Evolutionary conservation across 495 filamentous ascomycete species (phyloP), one percentile per base, ranked within the genome.

Genomic region (Aspergillus affinis): DNA sequence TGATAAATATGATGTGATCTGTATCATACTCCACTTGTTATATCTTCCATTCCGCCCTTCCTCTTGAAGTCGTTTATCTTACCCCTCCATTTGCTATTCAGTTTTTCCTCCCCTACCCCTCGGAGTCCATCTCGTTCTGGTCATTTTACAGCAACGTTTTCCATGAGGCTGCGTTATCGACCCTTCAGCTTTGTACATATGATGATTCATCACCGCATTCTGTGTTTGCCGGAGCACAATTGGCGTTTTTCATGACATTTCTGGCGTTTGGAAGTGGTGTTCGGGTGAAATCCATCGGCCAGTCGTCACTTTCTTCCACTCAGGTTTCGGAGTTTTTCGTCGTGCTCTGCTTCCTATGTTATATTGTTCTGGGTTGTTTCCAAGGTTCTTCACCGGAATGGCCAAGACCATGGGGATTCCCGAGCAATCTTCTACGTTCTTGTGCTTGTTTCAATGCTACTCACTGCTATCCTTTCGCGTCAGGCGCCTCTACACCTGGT

Each of bases 101-200:
- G 29, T 27, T 58, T 29, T 8, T 20, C 49, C 50, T 15, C 36
- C 3, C 36, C 36, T 12, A 41, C 36, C 4, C 13, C 4, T 41
- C 15, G 36, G 36, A 41, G 36, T 41, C 5, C 12, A 10, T 13
- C 36, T 41, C 36, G 36, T 41, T 41, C 36, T 41, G 36, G 12
- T 41, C 36, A 15, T 15, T 41, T 41, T 17, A 41, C 10, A 4
- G 36, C 36, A 41, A 41, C 12, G 12, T 41, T 41, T 41, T 15
- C 36, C 13, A 41, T 41, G 36, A 41, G 36, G 36, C 36, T 41
- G 36, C 36, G 36, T 15, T 41, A 41, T 41, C 36, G 36, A 12
- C 36, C 10, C 13, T 41, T 17, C 15, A 41, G 36, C 36, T 29
- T n/a, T 61, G 57, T 60, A 57, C 49, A 56, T 55, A 64, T 55